phyloP scores from a whole-genome alignment of 768 basidiomycete species.

The Naganishia vaughanmartiniae region DNA sequence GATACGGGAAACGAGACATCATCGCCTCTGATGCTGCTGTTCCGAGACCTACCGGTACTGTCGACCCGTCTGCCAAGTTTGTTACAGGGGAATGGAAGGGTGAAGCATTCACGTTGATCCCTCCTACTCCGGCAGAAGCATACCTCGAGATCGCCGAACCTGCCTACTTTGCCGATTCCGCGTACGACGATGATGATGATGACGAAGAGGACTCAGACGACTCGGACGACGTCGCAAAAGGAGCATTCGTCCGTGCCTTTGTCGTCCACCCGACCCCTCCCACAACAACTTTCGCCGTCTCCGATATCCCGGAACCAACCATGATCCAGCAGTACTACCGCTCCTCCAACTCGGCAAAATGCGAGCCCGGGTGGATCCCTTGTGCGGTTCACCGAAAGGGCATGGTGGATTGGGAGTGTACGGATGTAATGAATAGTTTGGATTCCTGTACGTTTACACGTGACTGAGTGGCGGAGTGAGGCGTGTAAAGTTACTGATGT shows the following conservation, averaged over 20 bases:
- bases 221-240: not conserved
- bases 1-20: not conserved
- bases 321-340: slow-evolving; percentile 24
- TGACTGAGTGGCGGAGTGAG: not conserved
- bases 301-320: slow-evolving; percentile 18
- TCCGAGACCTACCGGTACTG: not conserved
- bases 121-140: not conserved
- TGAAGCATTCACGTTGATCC: not conserved
- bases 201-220: not conserved
- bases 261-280: not conserved
- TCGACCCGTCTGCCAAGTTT: not conserved
- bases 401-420: slow-evolving; percentile 20
- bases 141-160: not conserved
- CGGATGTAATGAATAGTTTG: slow-evolving; percentile 1
- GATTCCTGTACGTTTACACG: slow-evolving; percentile 7
- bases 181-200: no score
- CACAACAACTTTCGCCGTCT: slow-evolving; percentile 2
- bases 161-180: no score
- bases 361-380: slow-evolving; percentile 14
- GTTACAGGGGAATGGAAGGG: not conserved
- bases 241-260: not conserved
- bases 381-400: slow-evolving; percentile 8
- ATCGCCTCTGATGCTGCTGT: not conserved
- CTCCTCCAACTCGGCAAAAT: not conserved
- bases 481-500: not conserved